Evolutionary conservation across 2,329 filamentous ascomycete species (phyloP).

Genomic region (Trichophaea hybrida): DNA sequence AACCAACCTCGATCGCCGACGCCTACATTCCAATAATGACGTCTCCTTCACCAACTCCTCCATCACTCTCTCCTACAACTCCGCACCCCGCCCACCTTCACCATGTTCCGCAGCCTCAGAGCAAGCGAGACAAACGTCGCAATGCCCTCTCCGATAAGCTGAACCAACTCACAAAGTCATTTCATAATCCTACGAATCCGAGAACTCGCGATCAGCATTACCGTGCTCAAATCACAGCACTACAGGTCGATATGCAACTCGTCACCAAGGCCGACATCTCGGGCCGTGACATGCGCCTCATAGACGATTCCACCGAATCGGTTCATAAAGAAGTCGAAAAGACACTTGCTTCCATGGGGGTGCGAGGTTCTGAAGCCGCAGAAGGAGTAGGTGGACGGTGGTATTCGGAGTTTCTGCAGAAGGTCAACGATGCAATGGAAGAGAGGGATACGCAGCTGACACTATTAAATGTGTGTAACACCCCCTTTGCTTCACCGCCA

Average conservation of each 20-base stretch:
- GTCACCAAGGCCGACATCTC: constrained; percentile 79
- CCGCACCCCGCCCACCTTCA: not conserved
- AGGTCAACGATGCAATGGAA: constrained; percentile 79
- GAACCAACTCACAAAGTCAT: constrained; percentile 58
- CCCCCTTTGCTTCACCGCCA: not conserved
- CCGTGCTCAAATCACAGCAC: constrained; percentile 73
- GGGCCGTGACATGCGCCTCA: constrained; percentile 42
- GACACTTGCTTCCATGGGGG: constrained; percentile 32
- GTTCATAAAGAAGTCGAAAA: constrained; percentile 35
- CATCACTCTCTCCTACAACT: constrained; percentile 4
- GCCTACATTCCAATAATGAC: not conserved
- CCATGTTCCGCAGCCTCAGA: constrained; percentile 34
- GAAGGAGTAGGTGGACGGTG: constrained; percentile 47
- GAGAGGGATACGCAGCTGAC: constrained; percentile 71
- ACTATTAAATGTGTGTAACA: constrained; percentile 55
- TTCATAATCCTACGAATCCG: constrained; percentile 36
- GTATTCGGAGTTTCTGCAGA: constrained; percentile 71
- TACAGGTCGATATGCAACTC: constrained; percentile 80
- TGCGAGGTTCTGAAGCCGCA: constrained; percentile 33
- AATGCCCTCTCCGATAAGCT: constrained; percentile 70
- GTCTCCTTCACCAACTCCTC: not conserved
- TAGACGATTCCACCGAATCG: constrained; percentile 56
- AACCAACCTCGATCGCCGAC: too few species aligned
- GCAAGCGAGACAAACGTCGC: constrained; percentile 82
- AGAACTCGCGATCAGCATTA: constrained; percentile 73